Conservation (phyloP, 2,329 filamentous ascomycete species). For the Proliferodiscus dingleyae region DNA sequence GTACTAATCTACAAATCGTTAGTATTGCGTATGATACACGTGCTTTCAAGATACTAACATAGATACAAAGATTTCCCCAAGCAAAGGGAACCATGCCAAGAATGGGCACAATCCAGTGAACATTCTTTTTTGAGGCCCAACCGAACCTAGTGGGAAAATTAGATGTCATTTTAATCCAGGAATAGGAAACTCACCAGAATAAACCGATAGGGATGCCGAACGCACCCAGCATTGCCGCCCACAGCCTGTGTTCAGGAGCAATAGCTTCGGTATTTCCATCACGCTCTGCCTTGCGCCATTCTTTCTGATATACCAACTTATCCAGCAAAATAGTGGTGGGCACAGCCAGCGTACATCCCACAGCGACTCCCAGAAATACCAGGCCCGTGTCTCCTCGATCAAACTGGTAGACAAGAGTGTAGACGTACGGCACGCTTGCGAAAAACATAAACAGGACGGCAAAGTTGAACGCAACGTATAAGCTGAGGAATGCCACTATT, state of each 20-base stretch:
- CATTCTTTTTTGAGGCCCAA: conserved; percentile 5
- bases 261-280: conserved; percentile 1
- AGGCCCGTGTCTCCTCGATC: conserved; percentile 20
- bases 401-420: conserved; percentile 41
- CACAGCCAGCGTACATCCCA: conserved; percentile 10
- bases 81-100: conserved; percentile 48
- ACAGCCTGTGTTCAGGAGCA: conserved; percentile 51
- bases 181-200: conserved; percentile 44
- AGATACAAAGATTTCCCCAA: conserved; percentile 55
- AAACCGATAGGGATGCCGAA: conserved; percentile 44
- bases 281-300: background rate
- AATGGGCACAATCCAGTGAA: conserved; percentile 14
- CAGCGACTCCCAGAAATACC: conserved; percentile 12
- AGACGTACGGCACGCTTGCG: conserved; percentile 44
- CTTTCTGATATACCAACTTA: conserved; percentile 35
- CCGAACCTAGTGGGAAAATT: conserved; percentile 6
- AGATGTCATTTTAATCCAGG: background rate
- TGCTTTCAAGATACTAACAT: conserved; percentile 34
- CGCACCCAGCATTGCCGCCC: conserved; percentile 52
- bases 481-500: conserved; percentile 51
- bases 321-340: conserved; percentile 38
- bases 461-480: conserved; percentile 48
- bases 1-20: background rate
- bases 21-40: background rate
- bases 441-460: conserved; percentile 50